These are phyloP conservation scores for Syncephalastrum contaminatum DNA, from an alignment of 371 early-diverging fungal genomes.

Conservation along the genomic window DNA sequence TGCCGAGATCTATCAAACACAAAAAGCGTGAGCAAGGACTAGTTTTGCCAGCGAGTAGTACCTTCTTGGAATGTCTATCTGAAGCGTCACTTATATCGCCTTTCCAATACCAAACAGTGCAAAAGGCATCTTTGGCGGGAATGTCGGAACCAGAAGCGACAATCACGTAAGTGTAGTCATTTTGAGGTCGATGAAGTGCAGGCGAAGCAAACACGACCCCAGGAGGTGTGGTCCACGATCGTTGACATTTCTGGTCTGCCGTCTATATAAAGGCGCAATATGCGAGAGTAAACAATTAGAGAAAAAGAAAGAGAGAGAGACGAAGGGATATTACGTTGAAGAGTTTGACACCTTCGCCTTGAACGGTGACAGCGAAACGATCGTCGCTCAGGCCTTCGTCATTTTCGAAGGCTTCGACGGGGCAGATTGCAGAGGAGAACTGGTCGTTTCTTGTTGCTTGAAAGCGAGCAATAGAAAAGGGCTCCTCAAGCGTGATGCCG, in stretches of 20 bases:
- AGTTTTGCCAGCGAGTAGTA: slow-evolving; percentile 9
- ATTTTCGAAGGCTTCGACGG: slow-evolving; percentile 18
- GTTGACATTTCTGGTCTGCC: slow-evolving; percentile 56
- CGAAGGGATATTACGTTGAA: slow-evolving; percentile 41
- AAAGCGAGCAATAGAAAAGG: slow-evolving; percentile 58
- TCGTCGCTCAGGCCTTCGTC: slow-evolving; percentile 26
- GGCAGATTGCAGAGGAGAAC: slow-evolving; percentile 41
- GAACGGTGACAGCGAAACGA: slow-evolving; percentile 53
- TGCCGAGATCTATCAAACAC: slow-evolving; percentile 39
- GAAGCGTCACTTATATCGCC: background rate
- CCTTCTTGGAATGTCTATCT: slow-evolving; percentile 29
- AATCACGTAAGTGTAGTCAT: slow-evolving; percentile 55
- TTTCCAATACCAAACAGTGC: slow-evolving; percentile 57
- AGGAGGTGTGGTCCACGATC: slow-evolving; percentile 61
- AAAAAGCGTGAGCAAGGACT: background rate
- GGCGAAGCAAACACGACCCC: slow-evolving; percentile 54
- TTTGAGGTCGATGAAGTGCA: slow-evolving; percentile 42
- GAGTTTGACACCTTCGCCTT: slow-evolving; percentile 60
- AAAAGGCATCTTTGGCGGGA: slow-evolving; percentile 47
- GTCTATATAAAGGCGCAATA: slow-evolving; percentile 29
- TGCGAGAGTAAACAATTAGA: no score
- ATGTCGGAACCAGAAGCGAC: slow-evolving; percentile 58
- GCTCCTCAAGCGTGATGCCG: slow-evolving; percentile 57
- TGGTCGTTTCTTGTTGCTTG: slow-evolving; percentile 31
- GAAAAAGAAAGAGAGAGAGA: background rate